Percentiles rank a stretch among this genome's conserved stretches.
These are phyloP conservation scores for Brassica balearica DNA, from an alignment of 441 rosid genomes.

Conservation along the genomic window DNA sequence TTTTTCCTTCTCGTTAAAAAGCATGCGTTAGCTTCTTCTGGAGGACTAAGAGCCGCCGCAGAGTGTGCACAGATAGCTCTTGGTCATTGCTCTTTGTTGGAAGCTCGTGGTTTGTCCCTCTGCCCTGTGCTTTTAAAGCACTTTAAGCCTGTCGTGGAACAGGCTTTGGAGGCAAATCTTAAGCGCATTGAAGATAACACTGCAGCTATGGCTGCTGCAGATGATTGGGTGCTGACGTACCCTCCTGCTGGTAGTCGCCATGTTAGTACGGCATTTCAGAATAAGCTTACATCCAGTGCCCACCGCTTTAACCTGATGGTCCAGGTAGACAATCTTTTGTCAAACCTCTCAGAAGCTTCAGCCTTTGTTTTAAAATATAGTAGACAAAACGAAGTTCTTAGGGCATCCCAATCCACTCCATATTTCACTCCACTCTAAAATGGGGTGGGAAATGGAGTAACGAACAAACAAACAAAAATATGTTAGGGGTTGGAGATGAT, in stretches of 20 bases:
- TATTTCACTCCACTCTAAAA: too few species aligned
- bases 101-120: conserved; percentile 92
- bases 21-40: conserved; percentile 95
- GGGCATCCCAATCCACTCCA: too few species aligned
- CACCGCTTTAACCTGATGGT: conserved; percentile 98
- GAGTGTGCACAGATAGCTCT: conserved; percentile 99
- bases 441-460: too few species aligned
- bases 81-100: conserved; percentile 97
- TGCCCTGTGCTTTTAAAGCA: conserved; percentile 88
- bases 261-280: conserved; percentile 75
- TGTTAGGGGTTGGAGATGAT: too few species aligned
- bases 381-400: neutral
- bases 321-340: conserved; percentile 67
- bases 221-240: conserved; percentile 91
- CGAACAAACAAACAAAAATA: too few species aligned
- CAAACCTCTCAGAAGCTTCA: conserved; percentile 1
- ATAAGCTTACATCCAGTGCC: conserved; percentile 93
- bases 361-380: neutral
- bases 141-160: conserved; percentile 96
- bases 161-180: conserved; percentile 92
- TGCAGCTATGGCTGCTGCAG: conserved; percentile 98
- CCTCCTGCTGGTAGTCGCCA: conserved; percentile 72
- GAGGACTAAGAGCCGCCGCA: conserved; percentile 98
- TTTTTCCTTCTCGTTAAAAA: conserved; percentile 89
- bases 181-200: conserved; percentile 97